Base-by-base conservation (phyloP, 2,329 filamentous ascomycete species). In the Exserohilum rostratum region DNA sequence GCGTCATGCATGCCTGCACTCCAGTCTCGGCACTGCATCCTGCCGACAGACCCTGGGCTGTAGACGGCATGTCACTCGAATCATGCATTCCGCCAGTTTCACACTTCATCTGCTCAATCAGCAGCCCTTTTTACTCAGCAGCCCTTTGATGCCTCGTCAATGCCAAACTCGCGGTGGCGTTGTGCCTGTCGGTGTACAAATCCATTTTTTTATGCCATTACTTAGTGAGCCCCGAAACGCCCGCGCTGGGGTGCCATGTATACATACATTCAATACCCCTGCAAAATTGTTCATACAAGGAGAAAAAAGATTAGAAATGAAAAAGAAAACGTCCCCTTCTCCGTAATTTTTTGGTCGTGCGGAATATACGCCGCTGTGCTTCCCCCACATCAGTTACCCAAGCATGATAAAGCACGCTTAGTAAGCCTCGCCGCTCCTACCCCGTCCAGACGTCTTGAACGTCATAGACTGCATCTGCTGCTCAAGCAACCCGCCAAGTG, bases 401-500 rank as follows among this genome's bases (percentile, higher is more conserved):
- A 12, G 4, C 27, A 33, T 17, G 20, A 22, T n/a, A 6, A 29
- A 17, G 20, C 22, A 11, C n/a, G 10, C 37, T 65, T 47, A 71
- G 37, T 67, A 73, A 10, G 70, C 69, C 12, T 42, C 50, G 10
- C 71, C 70, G 45, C 58, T 66, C 35, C 57, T 57, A 17, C 64
- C 60, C 12, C 62, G 53, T 22, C 68, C 67, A 22, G 61, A 40
- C 3, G 71, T 75, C 63, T 70, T 74, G 55, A 75, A 74, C 10
- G 61, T 66, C 70, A 71, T 73, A 3, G 69, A 71, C 58, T 74
- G 66, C 6, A 64, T 55, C 50, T 70, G 64, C 37, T 66, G 56
- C 44, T 68, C 64, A 7, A 74, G 44, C 37, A 72, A 20, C 0
- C 68, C 66, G 6, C 72, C 68, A 6, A 76, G 57, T 5, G 72